phyloP scores from a whole-genome alignment of 2,329 filamentous ascomycete species.

The Exophiala aquamarina region DNA sequence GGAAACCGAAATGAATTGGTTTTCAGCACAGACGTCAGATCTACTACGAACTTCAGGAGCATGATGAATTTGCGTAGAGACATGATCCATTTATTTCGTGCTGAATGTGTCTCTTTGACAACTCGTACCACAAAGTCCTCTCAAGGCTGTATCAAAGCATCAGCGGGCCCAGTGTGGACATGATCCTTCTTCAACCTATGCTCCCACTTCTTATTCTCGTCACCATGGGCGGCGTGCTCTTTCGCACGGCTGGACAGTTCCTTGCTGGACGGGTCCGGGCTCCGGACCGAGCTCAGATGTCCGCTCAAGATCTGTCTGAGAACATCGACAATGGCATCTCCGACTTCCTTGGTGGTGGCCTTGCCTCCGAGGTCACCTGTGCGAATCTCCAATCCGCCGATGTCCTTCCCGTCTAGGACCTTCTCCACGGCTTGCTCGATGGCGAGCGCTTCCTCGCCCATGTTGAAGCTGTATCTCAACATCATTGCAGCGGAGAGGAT shows the following conservation, averaged over 20 bases:
- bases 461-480: conserved; percentile 89
- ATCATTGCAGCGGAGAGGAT: conserved; percentile 98
- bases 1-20: too few relatives aligned
- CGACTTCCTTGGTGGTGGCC: conserved; percentile 92
- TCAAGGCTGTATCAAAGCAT: conserved; percentile 3
- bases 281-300: background rate
- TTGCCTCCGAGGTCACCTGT: conserved; percentile 95
- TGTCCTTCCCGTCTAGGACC: conserved; percentile 90
- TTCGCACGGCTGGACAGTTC: background rate
- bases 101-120: too few relatives aligned
- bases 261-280: background rate
- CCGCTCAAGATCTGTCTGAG: conserved; percentile 34
- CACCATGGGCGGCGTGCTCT: conserved; percentile 1
- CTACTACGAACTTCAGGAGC: too few relatives aligned
- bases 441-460: conserved; percentile 76
- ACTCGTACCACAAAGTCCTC: too few relatives aligned
- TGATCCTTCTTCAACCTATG: conserved; percentile 14
- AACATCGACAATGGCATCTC: conserved; percentile 79
- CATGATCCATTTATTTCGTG: too few relatives aligned
- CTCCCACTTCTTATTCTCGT: conserved; percentile 17
- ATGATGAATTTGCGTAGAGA: too few relatives aligned
- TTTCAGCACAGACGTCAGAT: too few relatives aligned
- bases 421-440: conserved; percentile 96
- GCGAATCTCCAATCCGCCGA: conserved; percentile 57
- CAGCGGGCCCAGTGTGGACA: conserved; percentile 12